Conservation (phyloP, 2,329 filamentous ascomycete species). For the Calonectria henricotiae region DNA sequence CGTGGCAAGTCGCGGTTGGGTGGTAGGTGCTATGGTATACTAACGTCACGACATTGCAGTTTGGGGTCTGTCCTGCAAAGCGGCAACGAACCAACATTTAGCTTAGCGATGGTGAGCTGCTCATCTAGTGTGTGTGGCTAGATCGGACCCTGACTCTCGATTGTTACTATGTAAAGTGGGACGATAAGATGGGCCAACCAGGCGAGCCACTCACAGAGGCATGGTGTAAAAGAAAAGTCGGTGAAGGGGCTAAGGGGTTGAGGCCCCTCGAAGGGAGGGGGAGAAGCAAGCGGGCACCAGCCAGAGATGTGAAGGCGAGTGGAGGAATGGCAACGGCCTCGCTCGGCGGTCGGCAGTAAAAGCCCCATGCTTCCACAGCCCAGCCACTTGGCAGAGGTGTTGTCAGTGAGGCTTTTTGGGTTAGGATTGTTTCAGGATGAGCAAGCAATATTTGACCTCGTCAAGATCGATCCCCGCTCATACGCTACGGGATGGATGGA, state of each 20-base stretch:
- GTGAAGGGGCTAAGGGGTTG: conserved; percentile 53
- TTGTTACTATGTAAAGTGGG: conserved; percentile 42
- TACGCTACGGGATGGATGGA: conserved; percentile 19
- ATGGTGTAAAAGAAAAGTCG: conserved; percentile 56
- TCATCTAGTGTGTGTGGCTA: conserved; percentile 40
- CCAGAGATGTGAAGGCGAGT: conserved; percentile 39
- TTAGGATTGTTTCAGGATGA: conserved; percentile 39
- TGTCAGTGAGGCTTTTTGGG: conserved; percentile 39
- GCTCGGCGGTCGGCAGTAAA: conserved; percentile 35
- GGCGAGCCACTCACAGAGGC: conserved; percentile 49
- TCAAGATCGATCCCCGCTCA: conserved; percentile 31
- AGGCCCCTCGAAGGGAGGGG: conserved; percentile 44
- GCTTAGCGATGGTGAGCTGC: conserved; percentile 40
- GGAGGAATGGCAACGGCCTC: conserved; percentile 44
- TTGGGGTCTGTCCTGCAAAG: conserved; percentile 37
- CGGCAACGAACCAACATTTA: conserved; percentile 44
- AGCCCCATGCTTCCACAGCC: conserved; percentile 25
- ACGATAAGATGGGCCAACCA: conserved; percentile 46
- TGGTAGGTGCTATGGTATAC: conserved; percentile 12
- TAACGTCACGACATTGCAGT: conserved; percentile 36
- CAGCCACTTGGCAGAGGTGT: conserved; percentile 33
- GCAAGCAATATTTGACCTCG: conserved; percentile 22
- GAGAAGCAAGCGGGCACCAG: conserved; percentile 45
- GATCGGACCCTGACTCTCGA: conserved; percentile 53
- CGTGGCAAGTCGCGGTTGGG: conserved; percentile 23